Evolutionary conservation across 176 grass and related monocot genomes (phyloP).

Genomic region (Neostapfia colusana): DNA sequence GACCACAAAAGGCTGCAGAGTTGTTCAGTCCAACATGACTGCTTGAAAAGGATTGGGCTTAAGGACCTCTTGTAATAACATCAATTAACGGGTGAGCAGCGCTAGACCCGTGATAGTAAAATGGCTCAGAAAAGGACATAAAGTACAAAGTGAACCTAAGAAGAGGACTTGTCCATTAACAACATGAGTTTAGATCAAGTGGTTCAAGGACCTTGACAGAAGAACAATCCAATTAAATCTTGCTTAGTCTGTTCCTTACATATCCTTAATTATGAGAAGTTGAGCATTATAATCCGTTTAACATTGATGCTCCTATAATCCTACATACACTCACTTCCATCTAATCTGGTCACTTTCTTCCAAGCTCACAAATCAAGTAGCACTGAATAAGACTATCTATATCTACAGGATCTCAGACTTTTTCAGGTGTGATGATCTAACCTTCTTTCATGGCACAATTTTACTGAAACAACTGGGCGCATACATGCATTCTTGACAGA

Average conservation of each 20-base stretch:
- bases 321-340: background rate
- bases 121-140: conserved; percentile 38
- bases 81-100: conserved; percentile 12
- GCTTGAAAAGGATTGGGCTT: conserved; percentile 41
- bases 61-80: conserved; percentile 12
- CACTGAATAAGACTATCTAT: background rate
- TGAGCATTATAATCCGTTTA: background rate
- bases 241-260: background rate
- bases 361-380: background rate
- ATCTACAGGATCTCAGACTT: conserved; percentile 27
- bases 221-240: background rate
- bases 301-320: conserved; percentile 38
- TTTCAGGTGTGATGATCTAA: conserved; percentile 13
- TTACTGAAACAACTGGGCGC: too few species aligned
- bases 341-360: background rate
- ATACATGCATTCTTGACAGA: too few species aligned
- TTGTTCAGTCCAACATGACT: conserved; percentile 52
- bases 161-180: background rate
- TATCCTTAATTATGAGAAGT: conserved; percentile 19
- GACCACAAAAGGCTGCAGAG: conserved; percentile 41
- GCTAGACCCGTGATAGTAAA: conserved; percentile 19
- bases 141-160: conserved; percentile 36
- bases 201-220: background rate
- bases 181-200: background rate
- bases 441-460: too few species aligned